phyloP scores from a whole-genome alignment of 768 basidiomycete species.

The Rickenella mellea region DNA sequence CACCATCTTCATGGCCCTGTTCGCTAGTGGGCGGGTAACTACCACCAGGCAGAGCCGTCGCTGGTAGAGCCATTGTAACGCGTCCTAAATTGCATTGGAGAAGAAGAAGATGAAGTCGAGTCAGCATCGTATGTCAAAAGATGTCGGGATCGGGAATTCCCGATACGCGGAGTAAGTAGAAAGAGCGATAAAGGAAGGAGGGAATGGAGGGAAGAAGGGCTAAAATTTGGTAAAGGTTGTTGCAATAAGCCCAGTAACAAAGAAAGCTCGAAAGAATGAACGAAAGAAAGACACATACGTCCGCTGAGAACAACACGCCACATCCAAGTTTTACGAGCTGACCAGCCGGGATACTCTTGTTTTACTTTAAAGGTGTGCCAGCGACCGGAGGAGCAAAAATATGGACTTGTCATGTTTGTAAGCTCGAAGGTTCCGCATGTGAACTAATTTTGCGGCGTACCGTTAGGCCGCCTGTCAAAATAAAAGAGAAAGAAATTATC shows the following conservation, averaged over 20 bases:
- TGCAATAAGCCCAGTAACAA: background rate
- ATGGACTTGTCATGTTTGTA: constrained; percentile 49
- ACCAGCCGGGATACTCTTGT: constrained; percentile 26
- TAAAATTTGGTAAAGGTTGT: no score
- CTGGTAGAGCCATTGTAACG: background rate
- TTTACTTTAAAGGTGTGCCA: constrained; percentile 63
- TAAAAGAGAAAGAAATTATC: background rate
- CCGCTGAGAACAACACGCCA: background rate
- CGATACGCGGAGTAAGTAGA: no score
- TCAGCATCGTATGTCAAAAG: no score
- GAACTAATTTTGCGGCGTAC: background rate
- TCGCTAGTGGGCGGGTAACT: constrained; percentile 29
- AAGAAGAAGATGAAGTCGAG: no score
- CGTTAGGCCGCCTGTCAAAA: background rate
- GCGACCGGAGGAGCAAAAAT: constrained; percentile 68
- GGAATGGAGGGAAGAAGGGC: no score
- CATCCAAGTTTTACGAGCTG: background rate
- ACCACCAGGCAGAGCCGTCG: background rate
- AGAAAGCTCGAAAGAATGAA: background rate
- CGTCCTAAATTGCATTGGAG: no score
- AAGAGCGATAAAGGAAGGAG: no score
- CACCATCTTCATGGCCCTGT: constrained; percentile 37
- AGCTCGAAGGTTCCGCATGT: background rate
- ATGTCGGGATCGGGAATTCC: no score
- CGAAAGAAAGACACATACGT: background rate